Base-by-base conservation (phyloP, 768 basidiomycete species). In the Plicaturopsis crispa region DNA sequence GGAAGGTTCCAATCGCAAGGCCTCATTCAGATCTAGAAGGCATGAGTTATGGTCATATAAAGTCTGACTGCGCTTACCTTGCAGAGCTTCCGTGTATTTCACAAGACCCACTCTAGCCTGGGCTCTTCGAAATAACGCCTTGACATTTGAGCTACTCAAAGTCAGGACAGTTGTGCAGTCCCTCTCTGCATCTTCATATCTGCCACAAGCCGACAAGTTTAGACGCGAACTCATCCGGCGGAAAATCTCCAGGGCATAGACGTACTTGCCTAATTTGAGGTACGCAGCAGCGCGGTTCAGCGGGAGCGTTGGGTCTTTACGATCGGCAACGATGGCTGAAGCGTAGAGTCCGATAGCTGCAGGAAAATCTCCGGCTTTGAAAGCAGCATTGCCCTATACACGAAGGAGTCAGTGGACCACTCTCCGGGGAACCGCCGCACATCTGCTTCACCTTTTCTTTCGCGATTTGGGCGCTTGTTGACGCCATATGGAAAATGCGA, bases 241-340 rank as follows among this genome's bases (percentile, higher is more conserved):
- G 13, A 26, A 19, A 41, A 18, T 21, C 19, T 23, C 6, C 35
- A 28, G 24, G 7, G 21, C 4, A 35, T 28, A 14, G 14, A 81
- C 89, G 66, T 69, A 91, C 91, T 94, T 96, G 75, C 79, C 81
- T 65, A 94, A 74, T 70, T 91, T 93, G 44, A 97, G 72, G 65
- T 93, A 93, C 19, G 90, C 88, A 24, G 88, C 85, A 3, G 90
- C 87, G 31, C 93, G 78, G 54, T 97, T 97, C 23, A 93, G 68
- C 23, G 83, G 79, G 46, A 81, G 85, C 0, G 87, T 84, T n/a
- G 74, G 66, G 50, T 94, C 87, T 0, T 55, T 64, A 8, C 63
- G 55, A 57, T 93, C 82, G 2, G 80, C 73, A 14, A 88, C 56
- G 32, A 84, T 77, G 3, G 93, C 92, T 1, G 75, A 63, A 22